Percentiles rank a stretch among this genome's conserved stretches.
Evolutionary conservation across 2,329 filamentous ascomycete genomes (phyloP).

Genomic region (Exophiala oligosperma): DNA sequence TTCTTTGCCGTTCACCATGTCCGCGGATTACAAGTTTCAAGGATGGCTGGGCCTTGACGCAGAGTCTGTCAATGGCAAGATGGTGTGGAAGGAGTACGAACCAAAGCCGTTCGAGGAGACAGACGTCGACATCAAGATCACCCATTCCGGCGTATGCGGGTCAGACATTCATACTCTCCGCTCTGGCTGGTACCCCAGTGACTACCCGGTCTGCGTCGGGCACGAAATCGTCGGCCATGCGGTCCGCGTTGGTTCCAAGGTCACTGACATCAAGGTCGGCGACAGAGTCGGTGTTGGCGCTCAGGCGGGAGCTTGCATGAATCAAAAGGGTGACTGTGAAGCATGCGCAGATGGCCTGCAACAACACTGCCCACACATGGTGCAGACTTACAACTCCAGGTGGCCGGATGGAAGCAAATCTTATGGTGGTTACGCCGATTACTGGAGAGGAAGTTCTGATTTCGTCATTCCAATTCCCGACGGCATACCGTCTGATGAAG

Average conservation of each 20-base stretch:
- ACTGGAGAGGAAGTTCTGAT: slow-evolving; percentile 52
- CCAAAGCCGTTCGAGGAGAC: slow-evolving; percentile 53
- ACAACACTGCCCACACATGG: slow-evolving; percentile 41
- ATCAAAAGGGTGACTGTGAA: slow-evolving; percentile 48
- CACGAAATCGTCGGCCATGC: slow-evolving; percentile 66
- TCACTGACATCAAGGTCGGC: slow-evolving; percentile 54
- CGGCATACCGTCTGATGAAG: slow-evolving; percentile 48
- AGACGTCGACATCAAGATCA: slow-evolving; percentile 65
- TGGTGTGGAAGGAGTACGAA: slow-evolving; percentile 31
- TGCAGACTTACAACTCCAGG: slow-evolving; percentile 60
- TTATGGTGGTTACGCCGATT: slow-evolving; percentile 65
- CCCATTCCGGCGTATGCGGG: slow-evolving; percentile 67
- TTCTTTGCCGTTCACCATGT: background rate
- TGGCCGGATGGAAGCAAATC: slow-evolving; percentile 62
- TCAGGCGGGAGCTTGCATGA: slow-evolving; percentile 57
- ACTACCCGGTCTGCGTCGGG: slow-evolving; percentile 56
- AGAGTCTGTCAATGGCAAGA: slow-evolving; percentile 49
- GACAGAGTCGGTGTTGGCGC: slow-evolving; percentile 66
- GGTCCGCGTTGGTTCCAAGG: slow-evolving; percentile 52
- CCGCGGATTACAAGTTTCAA: slow-evolving; percentile 48
- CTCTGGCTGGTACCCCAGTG: slow-evolving; percentile 31
- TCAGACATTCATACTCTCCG: slow-evolving; percentile 52
- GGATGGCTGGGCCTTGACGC: slow-evolving; percentile 57
- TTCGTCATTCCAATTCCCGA: slow-evolving; percentile 48
- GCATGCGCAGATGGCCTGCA: slow-evolving; percentile 50